Base-by-base conservation (phyloP, 2,329 filamentous ascomycete species). In the Exophiala oligosperma region DNA sequence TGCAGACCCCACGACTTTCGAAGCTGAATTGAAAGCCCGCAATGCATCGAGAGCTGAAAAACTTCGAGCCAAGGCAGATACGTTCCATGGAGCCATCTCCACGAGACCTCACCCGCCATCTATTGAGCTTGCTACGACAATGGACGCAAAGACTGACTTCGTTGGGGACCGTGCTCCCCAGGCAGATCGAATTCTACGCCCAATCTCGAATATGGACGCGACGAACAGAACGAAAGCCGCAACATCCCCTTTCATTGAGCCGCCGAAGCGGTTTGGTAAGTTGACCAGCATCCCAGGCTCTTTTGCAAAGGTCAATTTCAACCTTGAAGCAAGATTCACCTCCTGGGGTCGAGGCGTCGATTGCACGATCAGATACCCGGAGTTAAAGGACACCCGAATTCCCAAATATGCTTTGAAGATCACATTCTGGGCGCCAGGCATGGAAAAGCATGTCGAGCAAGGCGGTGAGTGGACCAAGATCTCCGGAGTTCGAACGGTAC, bases 351-450 rank as follows among this genome's bases (percentile, higher is more conserved):
- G 93, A 26, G 83, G 84, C 0, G 77, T 74, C 0, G 78, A 81
- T 21, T 92, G 91, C 66, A 93, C 88, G 0, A 74, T 86, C 29
- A 77, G 86, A 2, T 90, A 92, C 67, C 73, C 81, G 1, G 77
- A 86, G 49, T 76, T 73, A 29, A 75, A 77, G 24, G 91, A 97
- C 64, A 81, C 79, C 1, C 87, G 86, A 14, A 84, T 97, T 37
- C 91, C 92, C 1, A 93, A 93, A 69, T 87, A 87, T 62, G 91
- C 90, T 0, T 85, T 96, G 66, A 88, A 90, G 67, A 77, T 97
- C 38, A 79, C 91, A 35, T 84, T 94, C 29, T 91, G 88, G 81
- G 86, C 84, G 55, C 81, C 86, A 0, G 84, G 83, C 9, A 87
- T 87, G 57, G 87, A 90, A 57, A 79, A 82, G 6, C 77, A 77